These are phyloP conservation scores for Pseudoscleropodium purum DNA, from an alignment of 225 moss, liverwort and hornwort species.

Conservation along the genomic window DNA sequence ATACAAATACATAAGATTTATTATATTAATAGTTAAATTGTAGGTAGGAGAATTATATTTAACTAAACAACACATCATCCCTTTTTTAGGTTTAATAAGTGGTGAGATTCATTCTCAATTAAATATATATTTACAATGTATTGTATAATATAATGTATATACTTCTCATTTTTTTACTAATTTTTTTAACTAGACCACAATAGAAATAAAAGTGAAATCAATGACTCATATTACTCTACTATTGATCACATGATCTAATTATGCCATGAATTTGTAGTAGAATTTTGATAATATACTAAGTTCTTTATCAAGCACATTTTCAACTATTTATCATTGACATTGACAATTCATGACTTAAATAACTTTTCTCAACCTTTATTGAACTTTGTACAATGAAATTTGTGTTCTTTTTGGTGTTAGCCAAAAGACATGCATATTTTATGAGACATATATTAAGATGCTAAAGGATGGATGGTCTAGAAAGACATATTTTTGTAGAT, in stretches of 20 bases:
- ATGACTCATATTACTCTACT: background rate
- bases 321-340: background rate
- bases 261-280: background rate
- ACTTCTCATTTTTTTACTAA: background rate
- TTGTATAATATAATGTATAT: too few species aligned
- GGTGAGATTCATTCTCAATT: background rate
- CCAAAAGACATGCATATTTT: too few species aligned
- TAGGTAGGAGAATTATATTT: background rate
- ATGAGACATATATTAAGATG: too few species aligned
- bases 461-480: too few species aligned
- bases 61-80: background rate
- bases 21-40: background rate
- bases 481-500: too few species aligned
- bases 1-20: background rate
- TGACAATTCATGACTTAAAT: background rate
- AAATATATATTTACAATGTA: background rate
- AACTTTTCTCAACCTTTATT: background rate
- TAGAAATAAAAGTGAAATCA: background rate
- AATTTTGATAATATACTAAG: background rate
- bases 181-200: rapidly evolving
- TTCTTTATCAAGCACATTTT: background rate
- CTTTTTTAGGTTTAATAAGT: background rate
- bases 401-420: too few species aligned
- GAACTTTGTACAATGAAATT: background rate
- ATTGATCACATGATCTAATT: background rate